phyloP scores from a whole-genome alignment of 768 basidiomycete genomes.

The Mycena leptocephala region DNA sequence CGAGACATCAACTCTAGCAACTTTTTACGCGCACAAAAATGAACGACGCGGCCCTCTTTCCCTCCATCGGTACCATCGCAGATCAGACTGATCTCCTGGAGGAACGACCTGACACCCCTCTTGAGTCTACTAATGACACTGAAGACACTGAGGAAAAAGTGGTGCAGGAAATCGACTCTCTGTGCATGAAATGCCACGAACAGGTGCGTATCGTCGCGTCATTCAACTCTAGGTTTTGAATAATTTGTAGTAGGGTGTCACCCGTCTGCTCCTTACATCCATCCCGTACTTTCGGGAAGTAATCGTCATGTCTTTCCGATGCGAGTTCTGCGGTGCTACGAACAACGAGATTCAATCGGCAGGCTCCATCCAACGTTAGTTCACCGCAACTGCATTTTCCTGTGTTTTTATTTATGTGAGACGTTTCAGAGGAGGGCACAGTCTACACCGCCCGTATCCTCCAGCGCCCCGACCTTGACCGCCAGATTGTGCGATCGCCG shows the following conservation, averaged over 20 bases:
- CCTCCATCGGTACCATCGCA: conserved; percentile 69
- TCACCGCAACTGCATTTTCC: neutral
- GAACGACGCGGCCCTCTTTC: conserved; percentile 60
- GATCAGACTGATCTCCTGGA: conserved; percentile 57
- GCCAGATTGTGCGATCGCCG: conserved; percentile 93
- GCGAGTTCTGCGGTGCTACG: conserved; percentile 89
- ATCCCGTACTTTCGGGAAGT: conserved; percentile 98
- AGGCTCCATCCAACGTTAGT: conserved; percentile 86
- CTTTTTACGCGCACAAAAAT: neutral
- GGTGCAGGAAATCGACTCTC: conserved; percentile 88
- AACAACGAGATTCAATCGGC: conserved; percentile 98
- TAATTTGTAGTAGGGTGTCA: conserved; percentile 77
- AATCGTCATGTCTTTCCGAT: conserved; percentile 96
- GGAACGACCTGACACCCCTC: conserved; percentile 53
- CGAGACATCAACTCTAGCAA: neutral
- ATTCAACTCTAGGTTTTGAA: conserved; percentile 35
- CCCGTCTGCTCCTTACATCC: conserved; percentile 90
- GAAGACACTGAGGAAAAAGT: conserved; percentile 77
- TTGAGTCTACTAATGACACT: conserved; percentile 62
- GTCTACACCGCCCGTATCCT: conserved; percentile 88
- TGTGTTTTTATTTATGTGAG: neutral
- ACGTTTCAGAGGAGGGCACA: conserved; percentile 82
- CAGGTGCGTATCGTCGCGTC: conserved; percentile 70
- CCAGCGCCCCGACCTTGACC: conserved; percentile 84
- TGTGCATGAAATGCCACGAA: conserved; percentile 95